These are phyloP conservation scores for Amyloporia xantha DNA, from an alignment of 768 basidiomycete genomes.

Conservation along the genomic window DNA sequence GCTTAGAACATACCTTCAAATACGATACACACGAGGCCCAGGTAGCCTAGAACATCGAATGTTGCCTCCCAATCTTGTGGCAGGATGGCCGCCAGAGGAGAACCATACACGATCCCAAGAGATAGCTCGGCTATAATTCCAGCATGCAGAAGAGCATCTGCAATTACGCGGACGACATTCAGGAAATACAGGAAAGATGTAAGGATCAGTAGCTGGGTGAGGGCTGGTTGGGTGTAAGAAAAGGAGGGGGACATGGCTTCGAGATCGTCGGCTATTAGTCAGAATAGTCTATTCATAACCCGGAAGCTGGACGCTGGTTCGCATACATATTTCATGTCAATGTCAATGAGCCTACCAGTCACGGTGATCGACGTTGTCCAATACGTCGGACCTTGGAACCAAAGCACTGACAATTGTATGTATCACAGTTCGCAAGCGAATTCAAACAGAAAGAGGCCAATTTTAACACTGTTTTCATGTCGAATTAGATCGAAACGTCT, in stretches of 20 bases:
- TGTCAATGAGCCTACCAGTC: no score
- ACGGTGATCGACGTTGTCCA: no score
- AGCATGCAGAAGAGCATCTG: slow-evolving; percentile 35
- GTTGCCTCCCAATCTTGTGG: slow-evolving; percentile 33
- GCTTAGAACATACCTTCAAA: slow-evolving; percentile 19
- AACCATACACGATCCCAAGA: slow-evolving; percentile 50
- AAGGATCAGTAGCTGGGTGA: slow-evolving; percentile 35
- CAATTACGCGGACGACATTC: slow-evolving; percentile 39
- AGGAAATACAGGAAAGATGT: slow-evolving; percentile 51
- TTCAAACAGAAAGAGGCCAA: no score
- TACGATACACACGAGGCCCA: slow-evolving; percentile 29
- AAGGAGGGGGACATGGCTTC: slow-evolving; percentile 2
- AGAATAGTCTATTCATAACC: no score
- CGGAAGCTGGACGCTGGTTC: no score
- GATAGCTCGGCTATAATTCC: slow-evolving; percentile 47
- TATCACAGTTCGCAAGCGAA: no score
- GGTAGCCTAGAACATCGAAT: slow-evolving; percentile 39
- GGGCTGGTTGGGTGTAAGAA: slow-evolving; percentile 15
- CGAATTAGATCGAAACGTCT: no score
- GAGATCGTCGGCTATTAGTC: no score
- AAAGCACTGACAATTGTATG: no score
- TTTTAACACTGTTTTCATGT: no score
- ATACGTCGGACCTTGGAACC: no score
- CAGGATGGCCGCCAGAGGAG: slow-evolving; percentile 41
- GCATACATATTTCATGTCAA: no score